These are phyloP conservation scores for Lonicera japonica DNA, from an alignment of 129 eudicot species.

Conservation along the genomic window DNA sequence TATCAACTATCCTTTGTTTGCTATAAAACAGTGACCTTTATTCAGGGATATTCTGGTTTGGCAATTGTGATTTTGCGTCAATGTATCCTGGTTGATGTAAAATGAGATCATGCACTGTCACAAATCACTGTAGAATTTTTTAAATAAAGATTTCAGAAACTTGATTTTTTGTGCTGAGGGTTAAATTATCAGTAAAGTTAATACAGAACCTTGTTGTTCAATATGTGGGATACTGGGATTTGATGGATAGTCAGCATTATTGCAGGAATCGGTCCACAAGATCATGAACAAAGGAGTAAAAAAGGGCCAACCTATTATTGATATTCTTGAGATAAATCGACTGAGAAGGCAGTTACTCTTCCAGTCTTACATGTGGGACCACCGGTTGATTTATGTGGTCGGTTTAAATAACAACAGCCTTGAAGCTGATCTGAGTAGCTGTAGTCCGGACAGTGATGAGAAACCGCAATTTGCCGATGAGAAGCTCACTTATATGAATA, in stretches of 20 bases:
- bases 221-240: not conserved
- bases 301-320: constrained; percentile 56
- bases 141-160: too few relatives aligned
- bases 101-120: not conserved
- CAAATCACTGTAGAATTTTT: too few relatives aligned
- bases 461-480: constrained; percentile 18
- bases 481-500: constrained; percentile 18
- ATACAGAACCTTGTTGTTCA: too few relatives aligned
- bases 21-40: not conserved
- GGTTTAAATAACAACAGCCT: constrained; percentile 33
- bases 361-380: constrained; percentile 93
- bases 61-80: not conserved
- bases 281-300: constrained; percentile 42
- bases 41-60: not conserved
- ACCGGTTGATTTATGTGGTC: constrained; percentile 65
- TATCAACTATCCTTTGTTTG: not conserved
- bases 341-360: constrained; percentile 67
- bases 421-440: constrained; percentile 14
- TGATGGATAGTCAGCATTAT: constrained; percentile 7
- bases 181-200: too few relatives aligned
- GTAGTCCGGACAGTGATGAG: constrained; percentile 14
- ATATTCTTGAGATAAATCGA: constrained; percentile 79
- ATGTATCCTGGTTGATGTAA: not conserved
- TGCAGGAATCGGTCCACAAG: constrained; percentile 56
- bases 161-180: too few relatives aligned